Percentiles rank a stretch among this genome's conserved stretches.
Conservation (phyloP, 208 protist genomes). For the Spongospora subterranea region DNA sequence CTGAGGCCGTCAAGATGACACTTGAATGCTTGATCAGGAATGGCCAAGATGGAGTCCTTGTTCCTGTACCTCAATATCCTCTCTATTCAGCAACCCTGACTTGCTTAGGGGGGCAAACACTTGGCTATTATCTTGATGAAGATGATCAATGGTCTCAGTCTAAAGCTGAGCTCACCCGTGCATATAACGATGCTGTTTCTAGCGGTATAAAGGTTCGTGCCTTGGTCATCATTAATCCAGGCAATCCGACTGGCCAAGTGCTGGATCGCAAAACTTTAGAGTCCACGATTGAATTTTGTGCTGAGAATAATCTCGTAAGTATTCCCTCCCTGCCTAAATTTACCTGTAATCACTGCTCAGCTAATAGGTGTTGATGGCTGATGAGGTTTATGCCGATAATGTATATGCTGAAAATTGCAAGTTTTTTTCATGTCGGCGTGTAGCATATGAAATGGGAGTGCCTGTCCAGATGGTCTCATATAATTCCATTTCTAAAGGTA, state of each 20-base stretch:
- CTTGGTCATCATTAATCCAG: slow-evolving; percentile 98
- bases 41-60: slow-evolving; percentile 75
- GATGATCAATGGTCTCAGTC: slow-evolving; percentile 84
- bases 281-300: slow-evolving; percentile 75
- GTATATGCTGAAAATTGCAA: slow-evolving; percentile 80
- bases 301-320: slow-evolving; percentile 79
- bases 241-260: slow-evolving; percentile 95
- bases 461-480: slow-evolving; percentile 90
- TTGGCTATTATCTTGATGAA: slow-evolving; percentile 94
- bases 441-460: slow-evolving; percentile 60
- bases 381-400: slow-evolving; percentile 99
- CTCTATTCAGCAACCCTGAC: slow-evolving; percentile 97
- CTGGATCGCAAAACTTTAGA: slow-evolving; percentile 70
- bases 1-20: slow-evolving; percentile 83
- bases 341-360: neutral
- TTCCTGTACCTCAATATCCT: slow-evolving; percentile 99
- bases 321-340: neutral
- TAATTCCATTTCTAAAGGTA: slow-evolving; percentile 97
- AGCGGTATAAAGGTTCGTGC: slow-evolving; percentile 75
- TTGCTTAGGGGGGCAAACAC: slow-evolving; percentile 84
- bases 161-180: slow-evolving; percentile 76
- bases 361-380: slow-evolving; percentile 85
- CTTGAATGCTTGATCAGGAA: slow-evolving; percentile 79
- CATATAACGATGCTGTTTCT: slow-evolving; percentile 75
- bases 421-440: slow-evolving; percentile 83